Base-by-base conservation (phyloP, 192 early-diverging fungal genomes). In the Coemansia sp. region DNA sequence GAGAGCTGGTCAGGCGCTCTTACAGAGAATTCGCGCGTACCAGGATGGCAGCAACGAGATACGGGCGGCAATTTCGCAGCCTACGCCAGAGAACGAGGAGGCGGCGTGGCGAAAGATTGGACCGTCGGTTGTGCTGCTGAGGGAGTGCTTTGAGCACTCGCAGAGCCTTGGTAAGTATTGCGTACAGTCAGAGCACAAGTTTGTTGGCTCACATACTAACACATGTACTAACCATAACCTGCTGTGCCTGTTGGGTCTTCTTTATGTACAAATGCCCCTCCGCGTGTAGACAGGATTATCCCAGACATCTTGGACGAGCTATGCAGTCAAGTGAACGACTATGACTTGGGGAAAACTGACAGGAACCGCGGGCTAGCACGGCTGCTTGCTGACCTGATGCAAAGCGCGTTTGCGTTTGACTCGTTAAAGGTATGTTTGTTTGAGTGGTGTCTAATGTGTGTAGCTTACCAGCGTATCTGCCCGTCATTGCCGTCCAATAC, bases 351-450 rank as follows among this genome's bases (percentile, higher is more conserved):
- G 15, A 57, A 44, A 36, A 66, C 69, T 2, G 70, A 76, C 63
- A 65, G 82, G 36, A 86, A 92, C 64, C 94, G 93, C 61, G 92
- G 92, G 17, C 87, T 94, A 36, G 89, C 94, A 10, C 89, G 90
- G 68, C 80, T 90, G 55, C 77, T 97, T 50, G 94, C 93, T 8
- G 90, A 94, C 57, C 78, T 97, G 58, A 85, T 98, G 44, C 88
- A 92, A 72, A 95, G 96, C 77, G 90, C 90, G 32, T 92, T 93
- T 77, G 87, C 91, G 38, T 98, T 98, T 84, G 97, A 98, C 74
- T 89, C 91, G 69, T 74, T 97, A 10, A 98, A 98, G 89, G 93
- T 92, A 84, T 62, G 72, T 7, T 53, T 53, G 2, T 29, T 29
- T 31, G 10, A 2, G 25, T 29, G 51, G 10, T 46, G 45, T 15